These are phyloP conservation scores for Desmodesmus armatus DNA, from an alignment of 139 green algal genomes.

Conservation along the genomic window DNA sequence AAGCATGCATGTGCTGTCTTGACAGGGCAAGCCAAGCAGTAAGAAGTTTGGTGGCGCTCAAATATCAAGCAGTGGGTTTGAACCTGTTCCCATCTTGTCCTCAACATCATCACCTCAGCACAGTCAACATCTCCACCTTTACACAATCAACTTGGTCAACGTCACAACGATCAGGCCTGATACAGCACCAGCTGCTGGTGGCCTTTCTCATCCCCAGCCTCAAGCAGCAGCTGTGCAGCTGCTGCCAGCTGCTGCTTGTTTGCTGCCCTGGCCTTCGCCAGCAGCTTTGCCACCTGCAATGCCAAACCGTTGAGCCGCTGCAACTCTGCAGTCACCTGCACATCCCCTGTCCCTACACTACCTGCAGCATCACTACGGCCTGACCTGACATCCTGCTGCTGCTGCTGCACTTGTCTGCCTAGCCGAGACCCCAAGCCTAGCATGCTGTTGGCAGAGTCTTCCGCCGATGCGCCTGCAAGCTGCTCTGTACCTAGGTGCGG, in stretches of 20 bases:
- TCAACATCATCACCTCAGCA: neutral
- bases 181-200: neutral
- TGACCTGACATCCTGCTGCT: neutral
- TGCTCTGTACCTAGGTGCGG: neutral
- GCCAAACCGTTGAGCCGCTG: conserved; percentile 19
- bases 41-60: too few species aligned
- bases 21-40: too few species aligned
- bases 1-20: too few species aligned
- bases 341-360: neutral
- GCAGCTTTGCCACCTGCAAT: neutral
- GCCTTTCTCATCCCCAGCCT: neutral
- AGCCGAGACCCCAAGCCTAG: neutral
- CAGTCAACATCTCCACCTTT: neutral
- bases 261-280: neutral
- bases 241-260: conserved; percentile 16
- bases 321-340: neutral
- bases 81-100: too few species aligned
- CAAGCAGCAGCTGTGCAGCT: conserved; percentile 6
- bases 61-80: too few species aligned
- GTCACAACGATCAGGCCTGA: too few species aligned
- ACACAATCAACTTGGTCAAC: too few species aligned
- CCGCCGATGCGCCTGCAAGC: neutral
- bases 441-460: neutral
- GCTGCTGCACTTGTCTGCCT: neutral
- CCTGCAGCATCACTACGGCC: neutral